Evolutionary conservation across 106 monocot species (phyloP), one percentile per base, ranked within the genome.

Genomic region (Dactylorhiza incarnata): DNA sequence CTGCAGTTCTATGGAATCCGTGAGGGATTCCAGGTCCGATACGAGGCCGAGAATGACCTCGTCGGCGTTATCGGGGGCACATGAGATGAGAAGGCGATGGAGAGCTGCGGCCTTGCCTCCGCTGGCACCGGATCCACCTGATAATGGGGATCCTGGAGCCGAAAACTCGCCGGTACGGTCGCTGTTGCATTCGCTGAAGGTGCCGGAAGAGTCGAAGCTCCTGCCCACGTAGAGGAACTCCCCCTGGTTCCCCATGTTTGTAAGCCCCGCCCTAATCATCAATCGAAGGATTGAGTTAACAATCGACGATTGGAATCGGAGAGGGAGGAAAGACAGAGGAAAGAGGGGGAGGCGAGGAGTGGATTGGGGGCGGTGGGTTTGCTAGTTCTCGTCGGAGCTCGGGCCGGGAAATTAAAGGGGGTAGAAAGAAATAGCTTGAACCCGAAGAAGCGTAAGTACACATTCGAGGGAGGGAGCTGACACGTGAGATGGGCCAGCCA

Each of bases 181-280:
- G 77, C 82, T 84, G 68, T 76, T 68, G 80, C 84, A 84, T 47
- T 89, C 86, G 81, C 82, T 84, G 84, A 89, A 89, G 19, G 84
- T 80, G 46, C 75, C 75, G 63, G 89, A 84, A 37, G 66, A 74
- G 72, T 82, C 84, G 73, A 81, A 77, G 73, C 26, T 78, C 16
- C 85, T 82, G 0, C 71, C 76, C 85, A 83, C 81, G 49, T 71
- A 73, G 4, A 45, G 74, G 70, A 75, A 75, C 7, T 10, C 61
- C 46, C 48, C 81, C 49, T 59, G 29, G 15, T 75, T 75, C 76
- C 53, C 73, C 45, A 50, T 73, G 4, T 51, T 51, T 5, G 15
- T 3, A 7, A 47, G 11, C 15, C 10, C 2, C n/a, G n/a, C n/a
- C 14, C 24, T 49, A 26, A 22, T 49, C 16, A 17, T 51, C 25